Evolutionary conservation across 2,329 filamentous ascomycete species (phyloP), one percentile per base, ranked within the genome.

Genomic region (Clonostachys sp.): DNA sequence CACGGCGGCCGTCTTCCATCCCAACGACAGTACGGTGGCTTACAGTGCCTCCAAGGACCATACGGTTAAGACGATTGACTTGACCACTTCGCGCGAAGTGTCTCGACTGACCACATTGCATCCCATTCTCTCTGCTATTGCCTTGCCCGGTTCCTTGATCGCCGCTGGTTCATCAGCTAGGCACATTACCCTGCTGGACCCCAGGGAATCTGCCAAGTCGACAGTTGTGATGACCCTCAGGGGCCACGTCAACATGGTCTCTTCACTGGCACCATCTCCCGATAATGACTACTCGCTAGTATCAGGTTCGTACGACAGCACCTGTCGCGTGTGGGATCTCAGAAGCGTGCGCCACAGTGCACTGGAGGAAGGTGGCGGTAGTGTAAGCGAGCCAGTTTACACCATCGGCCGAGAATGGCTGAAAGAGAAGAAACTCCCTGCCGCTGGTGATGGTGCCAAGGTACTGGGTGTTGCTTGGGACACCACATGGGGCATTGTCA

Each of bases 11-110:
- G 78, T 90, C 43, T 97, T 99, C 73, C 89, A 95, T 67, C 86
- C 86, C 5, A 77, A 82, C 46, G 92, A 97, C 67, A 70, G 84
- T 12, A 96, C 89, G 13, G 89, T 96, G 39, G 92, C 88, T 42
- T 97, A 99, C 74, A 92, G 90, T 2, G 83, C 85, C 18, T 95
- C 91, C 16, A 87, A 89, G 71, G 95, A 99, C 71, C 91, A 96
- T 74, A 88, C 88, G 2, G 74, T 97, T 56, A 86, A 86, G 53
- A 97, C 94, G 0, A 87, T 95, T 71, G 94, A 99, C 71, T 78
- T 99, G 42, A 85, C 91, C 0, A 96, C 92, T 2, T 77, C 81
- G 47, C 73, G 76, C 30, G 80, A 89, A 50, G 90, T 97, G 40
- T 89, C 89, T 61, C 89, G 89, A 5, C 78, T 94, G 48, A 87